Evolutionary conservation across 2,329 filamentous ascomycete genomes (phyloP), one percentile per base, ranked within the genome.

Genomic region (Fusarium napiforme): DNA sequence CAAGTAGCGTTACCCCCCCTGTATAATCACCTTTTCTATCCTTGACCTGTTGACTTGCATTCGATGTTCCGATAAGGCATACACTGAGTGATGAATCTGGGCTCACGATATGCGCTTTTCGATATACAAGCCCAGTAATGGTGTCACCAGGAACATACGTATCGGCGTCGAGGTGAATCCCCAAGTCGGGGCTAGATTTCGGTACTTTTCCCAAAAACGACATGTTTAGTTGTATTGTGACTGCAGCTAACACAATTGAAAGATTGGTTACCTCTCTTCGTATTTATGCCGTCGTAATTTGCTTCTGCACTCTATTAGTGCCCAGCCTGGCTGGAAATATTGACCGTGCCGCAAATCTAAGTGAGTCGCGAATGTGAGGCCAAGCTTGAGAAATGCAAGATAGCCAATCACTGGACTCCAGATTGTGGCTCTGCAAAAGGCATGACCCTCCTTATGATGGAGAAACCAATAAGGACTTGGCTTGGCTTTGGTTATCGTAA

Each of bases 181-280:
- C 18, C 18, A 46, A 21, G 14, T 28, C 45, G 9, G 26, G 3
- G 26, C 19, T 2, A 30, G 19, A 30, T 30, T n/a, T 30, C 0
- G 26, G 26, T n/a, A 3, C 1, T 16, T 16, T 47, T 9, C 45
- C 26, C 11, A 30, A 14, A 8, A 7, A 11, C 2, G 45, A 47
- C 26, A 47, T n/a, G 10, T n/a, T 46, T 28, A 2, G 26, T n/a
- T n/a, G 19, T n/a, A 11, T 47, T n/a, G 4, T 30, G 26, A 4
- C 14, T n/a, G 4, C 8, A 16, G 9, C 19, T 8, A 5, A 47
- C 16, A 15, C 12, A 28, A 28, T 7, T 5, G 12, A 19, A 15
- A 21, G 4, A 1, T 4, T 10, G 5, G 12, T 5, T 7, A 21
- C 4, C 4, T 28, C 1, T 0, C 12, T 10, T 15, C 1, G 7